Conservation (phyloP, 352 stramenopile species). For the Chrysophaeum taylorii region DNA sequence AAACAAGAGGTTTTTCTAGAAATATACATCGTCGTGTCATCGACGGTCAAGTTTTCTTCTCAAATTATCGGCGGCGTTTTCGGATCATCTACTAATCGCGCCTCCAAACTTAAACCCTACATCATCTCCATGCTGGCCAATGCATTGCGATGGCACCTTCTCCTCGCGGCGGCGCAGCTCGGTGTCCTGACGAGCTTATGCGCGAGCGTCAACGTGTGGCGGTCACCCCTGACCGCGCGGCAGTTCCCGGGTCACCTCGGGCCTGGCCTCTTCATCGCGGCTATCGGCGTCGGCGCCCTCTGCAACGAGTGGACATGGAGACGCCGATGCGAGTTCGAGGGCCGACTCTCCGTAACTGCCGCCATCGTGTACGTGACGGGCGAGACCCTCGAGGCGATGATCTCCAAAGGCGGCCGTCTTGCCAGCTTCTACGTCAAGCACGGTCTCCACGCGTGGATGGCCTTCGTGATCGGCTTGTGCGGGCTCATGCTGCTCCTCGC, state of each 20-base stretch:
- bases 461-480: neutral
- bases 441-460: constrained; percentile 14
- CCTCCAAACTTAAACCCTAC: too few relatives aligned
- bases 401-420: neutral
- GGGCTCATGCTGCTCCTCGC: neutral
- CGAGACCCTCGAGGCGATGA: neutral
- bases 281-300: neutral
- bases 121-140: neutral
- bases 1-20: too few relatives aligned
- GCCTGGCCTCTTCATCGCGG: neutral
- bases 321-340: neutral
- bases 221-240: neutral
- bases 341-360: neutral
- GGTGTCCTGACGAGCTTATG: neutral
- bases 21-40: too few relatives aligned
- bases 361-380: neutral
- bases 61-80: too few relatives aligned
- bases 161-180: neutral
- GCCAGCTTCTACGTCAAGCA: neutral
- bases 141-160: neutral
- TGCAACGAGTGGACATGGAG: neutral
- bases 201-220: neutral
- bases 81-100: too few relatives aligned
- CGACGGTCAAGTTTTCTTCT: too few relatives aligned
- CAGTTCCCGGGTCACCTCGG: constrained; percentile 15